A percentile compares a stretch with the other conserved stretches of the same genome.
Conservation (phyloP, 495 filamentous ascomycete species). For the Lineolata rhizophorae region DNA sequence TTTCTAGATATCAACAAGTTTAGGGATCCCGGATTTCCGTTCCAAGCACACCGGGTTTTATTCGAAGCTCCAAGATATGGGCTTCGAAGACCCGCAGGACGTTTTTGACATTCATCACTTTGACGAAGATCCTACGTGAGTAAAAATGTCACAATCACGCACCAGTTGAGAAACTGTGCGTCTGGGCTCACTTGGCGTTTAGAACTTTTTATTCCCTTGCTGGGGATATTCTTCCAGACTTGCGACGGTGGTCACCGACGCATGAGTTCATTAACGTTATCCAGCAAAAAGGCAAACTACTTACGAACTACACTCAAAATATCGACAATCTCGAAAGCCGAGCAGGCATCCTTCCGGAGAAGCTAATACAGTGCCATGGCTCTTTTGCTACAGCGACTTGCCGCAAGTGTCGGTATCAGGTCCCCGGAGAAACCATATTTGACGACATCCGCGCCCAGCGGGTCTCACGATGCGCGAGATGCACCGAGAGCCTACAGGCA, state of each 20-base stretch:
- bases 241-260: conserved; percentile 64
- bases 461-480: conserved; percentile 39
- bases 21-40: conserved; percentile 47
- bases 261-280: conserved; percentile 61
- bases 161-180: no score
- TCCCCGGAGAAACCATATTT: conserved; percentile 51
- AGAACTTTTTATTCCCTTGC: conserved; percentile 75
- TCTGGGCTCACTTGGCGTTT: no score
- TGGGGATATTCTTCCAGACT: conserved; percentile 75
- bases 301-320: conserved; percentile 90
- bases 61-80: conserved; percentile 61
- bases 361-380: conserved; percentile 84
- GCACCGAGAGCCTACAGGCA: conserved; percentile 59
- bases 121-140: conserved; percentile 52
- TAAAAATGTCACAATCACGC: no score
- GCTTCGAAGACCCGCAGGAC: conserved; percentile 58
- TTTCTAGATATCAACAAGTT: conserved; percentile 16
- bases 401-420: conserved; percentile 60
- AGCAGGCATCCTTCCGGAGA: conserved; percentile 61
- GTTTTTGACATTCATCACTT: conserved; percentile 84
- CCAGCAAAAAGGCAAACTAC: conserved; percentile 49
- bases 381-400: conserved; percentile 80
- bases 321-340: conserved; percentile 84
- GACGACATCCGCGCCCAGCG: conserved; percentile 34
- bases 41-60: conserved; percentile 58